These are phyloP conservation scores for Bifiguratus adelaidae DNA, from an alignment of 192 early-diverging fungal genomes.

Conservation along the genomic window DNA sequence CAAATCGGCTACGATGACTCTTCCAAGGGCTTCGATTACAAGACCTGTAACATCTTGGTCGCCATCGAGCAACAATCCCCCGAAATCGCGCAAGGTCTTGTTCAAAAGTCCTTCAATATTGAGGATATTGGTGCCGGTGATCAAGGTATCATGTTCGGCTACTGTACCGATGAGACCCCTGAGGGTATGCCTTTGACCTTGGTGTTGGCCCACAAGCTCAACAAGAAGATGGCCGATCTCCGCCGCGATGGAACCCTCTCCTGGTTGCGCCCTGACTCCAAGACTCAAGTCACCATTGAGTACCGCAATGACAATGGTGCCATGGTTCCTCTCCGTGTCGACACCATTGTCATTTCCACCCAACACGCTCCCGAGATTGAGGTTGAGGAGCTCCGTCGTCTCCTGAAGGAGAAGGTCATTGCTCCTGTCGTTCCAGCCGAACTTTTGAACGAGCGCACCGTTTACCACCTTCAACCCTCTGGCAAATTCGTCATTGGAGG, in stretches of 20 bases:
- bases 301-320: constrained; percentile 95
- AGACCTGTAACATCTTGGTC: constrained; percentile 99
- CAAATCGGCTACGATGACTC: constrained; percentile 99
- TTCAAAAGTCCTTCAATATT: constrained; percentile 81
- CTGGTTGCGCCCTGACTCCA: constrained; percentile 98
- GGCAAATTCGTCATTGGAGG: constrained; percentile 99
- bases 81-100: constrained; percentile 96
- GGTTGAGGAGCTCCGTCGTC: constrained; percentile 73
- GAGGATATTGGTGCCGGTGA: constrained; percentile 99
- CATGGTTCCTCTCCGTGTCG: constrained; percentile 88
- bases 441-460: constrained; percentile 81
- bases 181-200: constrained; percentile 98
- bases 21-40: constrained; percentile 99
- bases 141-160: constrained; percentile 92
- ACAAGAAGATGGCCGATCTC: constrained; percentile 90
- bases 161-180: constrained; percentile 98
- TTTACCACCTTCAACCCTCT: constrained; percentile 98
- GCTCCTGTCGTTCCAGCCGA: constrained; percentile 87
- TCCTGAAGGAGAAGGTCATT: constrained; percentile 89
- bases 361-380: constrained; percentile 90
- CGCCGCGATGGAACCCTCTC: constrained; percentile 81
- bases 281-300: constrained; percentile 99
- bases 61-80: constrained; percentile 99
- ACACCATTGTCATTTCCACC: constrained; percentile 95
- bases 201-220: constrained; percentile 94